Percentiles rank a stretch among this genome's conserved stretches.
Evolutionary conservation across 1,284 basidiomycete genomes (phyloP).

Genomic region (Cutaneotrichosporon spelunceum): DNA sequence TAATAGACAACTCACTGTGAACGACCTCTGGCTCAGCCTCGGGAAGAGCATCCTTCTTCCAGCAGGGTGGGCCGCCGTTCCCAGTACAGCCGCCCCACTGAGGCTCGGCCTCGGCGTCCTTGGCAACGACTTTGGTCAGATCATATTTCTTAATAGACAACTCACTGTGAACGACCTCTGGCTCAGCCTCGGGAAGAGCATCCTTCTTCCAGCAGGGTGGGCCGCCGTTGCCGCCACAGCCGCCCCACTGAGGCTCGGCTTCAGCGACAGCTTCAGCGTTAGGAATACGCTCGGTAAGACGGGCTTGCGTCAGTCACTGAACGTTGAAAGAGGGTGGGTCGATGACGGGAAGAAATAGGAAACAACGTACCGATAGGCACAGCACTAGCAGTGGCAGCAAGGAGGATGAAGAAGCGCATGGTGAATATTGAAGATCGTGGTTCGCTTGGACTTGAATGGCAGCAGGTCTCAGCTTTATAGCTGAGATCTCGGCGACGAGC

Average conservation of each 20-base stretch:
- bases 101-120: no score
- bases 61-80: neutral
- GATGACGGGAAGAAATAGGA: neutral
- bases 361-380: neutral
- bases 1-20: neutral
- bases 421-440: neutral
- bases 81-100: neutral
- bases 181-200: neutral
- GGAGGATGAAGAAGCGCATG: neutral
- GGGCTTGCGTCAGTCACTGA: neutral
- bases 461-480: neutral
- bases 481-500: no score
- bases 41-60: conserved; percentile 2
- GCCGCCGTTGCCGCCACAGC: neutral
- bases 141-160: neutral
- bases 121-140: no score
- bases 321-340: neutral
- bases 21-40: conserved; percentile 3
- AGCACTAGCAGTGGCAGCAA: neutral
- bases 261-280: neutral
- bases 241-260: conserved; percentile 1
- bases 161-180: neutral
- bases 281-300: neutral
- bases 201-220: neutral
- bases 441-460: neutral